Evolutionary conservation across 495 filamentous ascomycete species (phyloP).

Genomic region (Cenococcum geophilum): DNA sequence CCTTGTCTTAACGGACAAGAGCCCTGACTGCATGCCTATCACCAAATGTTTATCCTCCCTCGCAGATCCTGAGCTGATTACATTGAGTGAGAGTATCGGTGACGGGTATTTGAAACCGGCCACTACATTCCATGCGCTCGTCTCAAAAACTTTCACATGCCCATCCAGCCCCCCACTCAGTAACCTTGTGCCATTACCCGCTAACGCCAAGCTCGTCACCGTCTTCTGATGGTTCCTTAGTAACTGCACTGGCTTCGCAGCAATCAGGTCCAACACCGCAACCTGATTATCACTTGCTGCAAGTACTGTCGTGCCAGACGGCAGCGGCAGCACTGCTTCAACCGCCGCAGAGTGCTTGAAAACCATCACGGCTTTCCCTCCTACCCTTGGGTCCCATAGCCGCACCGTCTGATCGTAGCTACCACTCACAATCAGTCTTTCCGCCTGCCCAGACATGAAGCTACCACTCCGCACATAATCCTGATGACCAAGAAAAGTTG

Average conservation of each 20-base stretch:
- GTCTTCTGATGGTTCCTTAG: constrained; percentile 97
- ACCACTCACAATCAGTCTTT: constrained; percentile 72
- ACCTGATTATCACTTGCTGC: constrained; percentile 83
- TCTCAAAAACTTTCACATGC: constrained; percentile 94
- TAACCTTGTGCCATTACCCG: constrained; percentile 69
- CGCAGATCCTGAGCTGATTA: constrained; percentile 58
- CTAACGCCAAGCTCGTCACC: constrained; percentile 74
- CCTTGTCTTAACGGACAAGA: constrained; percentile 80
- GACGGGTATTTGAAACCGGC: constrained; percentile 85
- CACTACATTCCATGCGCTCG: constrained; percentile 84
- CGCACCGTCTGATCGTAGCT: constrained; percentile 92
- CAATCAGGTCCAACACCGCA: constrained; percentile 88
- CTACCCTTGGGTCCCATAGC: constrained; percentile 77
- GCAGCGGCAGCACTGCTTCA: constrained; percentile 78
- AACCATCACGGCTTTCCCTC: constrained; percentile 51
- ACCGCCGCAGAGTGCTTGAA: constrained; percentile 89
- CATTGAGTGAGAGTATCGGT: constrained; percentile 75
- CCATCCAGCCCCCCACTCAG: constrained; percentile 87
- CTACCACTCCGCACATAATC: constrained; percentile 85
- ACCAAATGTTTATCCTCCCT: constrained; percentile 82
- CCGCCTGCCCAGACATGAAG: constrained; percentile 76
- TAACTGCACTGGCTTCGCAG: constrained; percentile 75
- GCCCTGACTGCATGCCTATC: constrained; percentile 87
- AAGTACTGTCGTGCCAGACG: constrained; percentile 76
- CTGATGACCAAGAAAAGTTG: constrained; percentile 76